Percentiles rank a stretch among this genome's conserved stretches.
These are phyloP conservation scores for Blastobotrys mokoenaii DNA, from an alignment of 805 yeast genomes.

Conservation along the genomic window DNA sequence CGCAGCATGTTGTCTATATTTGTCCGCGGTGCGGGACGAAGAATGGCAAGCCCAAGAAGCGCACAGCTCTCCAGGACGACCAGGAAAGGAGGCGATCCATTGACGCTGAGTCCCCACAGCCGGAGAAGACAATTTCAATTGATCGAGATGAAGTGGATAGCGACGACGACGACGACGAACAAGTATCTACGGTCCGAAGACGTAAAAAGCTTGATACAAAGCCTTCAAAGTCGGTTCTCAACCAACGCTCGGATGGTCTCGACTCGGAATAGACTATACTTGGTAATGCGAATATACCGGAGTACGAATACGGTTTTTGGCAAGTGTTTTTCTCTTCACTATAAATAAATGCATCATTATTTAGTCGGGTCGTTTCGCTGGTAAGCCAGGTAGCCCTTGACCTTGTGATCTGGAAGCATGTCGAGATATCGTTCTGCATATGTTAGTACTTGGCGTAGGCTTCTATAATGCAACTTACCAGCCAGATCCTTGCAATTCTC, in stretches of 20 bases:
- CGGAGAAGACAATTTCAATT: neutral
- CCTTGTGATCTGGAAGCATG: slow-evolving; percentile 60
- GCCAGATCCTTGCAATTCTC: slow-evolving; percentile 78
- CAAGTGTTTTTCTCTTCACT: too few relatives aligned
- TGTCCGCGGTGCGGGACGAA: slow-evolving; percentile 51
- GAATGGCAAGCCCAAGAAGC: neutral
- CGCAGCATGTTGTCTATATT: slow-evolving; percentile 42
- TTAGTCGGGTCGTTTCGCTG: slow-evolving; percentile 83
- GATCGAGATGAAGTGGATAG: neutral
- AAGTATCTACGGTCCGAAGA: neutral
- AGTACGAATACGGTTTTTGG: neutral
- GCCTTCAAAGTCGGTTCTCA: too few relatives aligned
- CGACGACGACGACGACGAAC: neutral
- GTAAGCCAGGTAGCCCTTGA: slow-evolving; percentile 73
- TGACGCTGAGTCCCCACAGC: neutral
- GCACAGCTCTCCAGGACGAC: neutral
- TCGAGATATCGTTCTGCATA: slow-evolving; percentile 47
- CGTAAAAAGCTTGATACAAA: too few relatives aligned
- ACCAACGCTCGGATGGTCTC: neutral
- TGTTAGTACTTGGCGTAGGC: neutral
- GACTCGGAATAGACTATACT: too few relatives aligned
- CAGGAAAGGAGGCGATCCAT: neutral
- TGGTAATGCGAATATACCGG: too few relatives aligned
- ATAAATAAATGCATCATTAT: slow-evolving; percentile 24
- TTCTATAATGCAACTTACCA: slow-evolving; percentile 33